These are phyloP conservation scores for Microbotryum scabiosae DNA, from an alignment of 1,284 basidiomycete genomes.

Conservation along the genomic window DNA sequence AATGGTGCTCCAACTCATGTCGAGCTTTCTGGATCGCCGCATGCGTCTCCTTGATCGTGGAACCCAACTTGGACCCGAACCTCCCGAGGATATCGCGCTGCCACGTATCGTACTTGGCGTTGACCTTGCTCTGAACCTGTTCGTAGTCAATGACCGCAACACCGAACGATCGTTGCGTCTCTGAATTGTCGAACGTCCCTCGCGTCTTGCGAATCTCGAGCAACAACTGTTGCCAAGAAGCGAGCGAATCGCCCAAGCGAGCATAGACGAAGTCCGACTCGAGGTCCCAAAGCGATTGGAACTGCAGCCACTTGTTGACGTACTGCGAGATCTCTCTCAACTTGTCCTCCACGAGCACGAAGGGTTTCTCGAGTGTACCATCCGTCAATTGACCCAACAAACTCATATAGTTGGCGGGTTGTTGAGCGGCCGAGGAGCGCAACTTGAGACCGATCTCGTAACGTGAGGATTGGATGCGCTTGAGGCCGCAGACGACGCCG, in stretches of 20 bases:
- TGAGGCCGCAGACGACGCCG: constrained; percentile 78
- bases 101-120: constrained; percentile 97
- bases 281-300: constrained; percentile 97
- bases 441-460: constrained; percentile 93
- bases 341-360: constrained; percentile 79
- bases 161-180: constrained; percentile 82
- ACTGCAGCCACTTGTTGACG: constrained; percentile 95
- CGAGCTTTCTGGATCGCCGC: constrained; percentile 82
- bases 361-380: constrained; percentile 68
- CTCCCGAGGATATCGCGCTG: constrained; percentile 86
- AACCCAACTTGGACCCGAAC: constrained; percentile 85
- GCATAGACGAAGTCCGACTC: constrained; percentile 94
- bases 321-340: constrained; percentile 79
- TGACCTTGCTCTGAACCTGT: constrained; percentile 92
- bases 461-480: constrained; percentile 81
- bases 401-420: constrained; percentile 48
- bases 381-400: constrained; percentile 62
- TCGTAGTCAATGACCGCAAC: constrained; percentile 95
- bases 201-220: constrained; percentile 94
- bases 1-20: constrained; percentile 85
- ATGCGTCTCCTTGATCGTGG: constrained; percentile 94
- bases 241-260: constrained; percentile 83
- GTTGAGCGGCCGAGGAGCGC: constrained; percentile 53
- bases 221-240: constrained; percentile 84
- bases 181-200: constrained; percentile 91